A percentile compares a stretch with the other conserved stretches of the same genome.
Evolutionary conservation across 768 basidiomycete genomes (phyloP).

Genomic region (Mycena galopus): DNA sequence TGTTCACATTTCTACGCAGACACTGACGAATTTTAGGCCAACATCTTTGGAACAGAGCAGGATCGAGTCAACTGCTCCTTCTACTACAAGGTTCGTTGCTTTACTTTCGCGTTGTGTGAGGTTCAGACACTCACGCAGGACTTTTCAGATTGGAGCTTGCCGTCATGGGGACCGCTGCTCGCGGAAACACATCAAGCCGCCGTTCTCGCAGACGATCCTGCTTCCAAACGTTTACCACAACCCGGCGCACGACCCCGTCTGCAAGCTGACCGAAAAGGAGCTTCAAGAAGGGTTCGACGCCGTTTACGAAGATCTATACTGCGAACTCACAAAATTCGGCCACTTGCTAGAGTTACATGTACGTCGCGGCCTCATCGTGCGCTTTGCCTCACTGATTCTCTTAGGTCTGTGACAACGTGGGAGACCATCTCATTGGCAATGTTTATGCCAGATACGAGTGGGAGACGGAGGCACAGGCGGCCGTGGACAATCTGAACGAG

Average conservation of each 20-base stretch:
- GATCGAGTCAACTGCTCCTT: constrained; percentile 99
- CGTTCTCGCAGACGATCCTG: constrained; percentile 97
- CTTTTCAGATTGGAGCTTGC: constrained; percentile 92
- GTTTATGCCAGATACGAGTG: constrained; percentile 98
- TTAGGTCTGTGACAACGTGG: constrained; percentile 97
- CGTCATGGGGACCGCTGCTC: constrained; percentile 98
- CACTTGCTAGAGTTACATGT: constrained; percentile 96
- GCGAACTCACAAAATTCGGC: constrained; percentile 94
- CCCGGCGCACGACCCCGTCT: constrained; percentile 92
- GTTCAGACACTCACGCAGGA: constrained; percentile 27
- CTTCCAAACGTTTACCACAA: constrained; percentile 99
- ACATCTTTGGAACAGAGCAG: constrained; percentile 96
- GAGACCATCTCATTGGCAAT: constrained; percentile 98
- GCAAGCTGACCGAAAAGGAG: constrained; percentile 89
- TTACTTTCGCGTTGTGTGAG: constrained; percentile 10
- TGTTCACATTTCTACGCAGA: background rate
- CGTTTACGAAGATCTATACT: constrained; percentile 95
- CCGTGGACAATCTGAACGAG: constrained; percentile 93
- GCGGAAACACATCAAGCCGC: constrained; percentile 97
- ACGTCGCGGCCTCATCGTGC: constrained; percentile 44
- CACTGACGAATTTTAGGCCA: constrained; percentile 67
- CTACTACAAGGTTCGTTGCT: constrained; percentile 81
- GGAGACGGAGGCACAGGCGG: constrained; percentile 96
- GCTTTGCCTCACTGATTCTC: constrained; percentile 19
- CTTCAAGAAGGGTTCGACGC: constrained; percentile 93